Conservation (phyloP, 345 rosid species). For the Hirschfeldia incana region DNA sequence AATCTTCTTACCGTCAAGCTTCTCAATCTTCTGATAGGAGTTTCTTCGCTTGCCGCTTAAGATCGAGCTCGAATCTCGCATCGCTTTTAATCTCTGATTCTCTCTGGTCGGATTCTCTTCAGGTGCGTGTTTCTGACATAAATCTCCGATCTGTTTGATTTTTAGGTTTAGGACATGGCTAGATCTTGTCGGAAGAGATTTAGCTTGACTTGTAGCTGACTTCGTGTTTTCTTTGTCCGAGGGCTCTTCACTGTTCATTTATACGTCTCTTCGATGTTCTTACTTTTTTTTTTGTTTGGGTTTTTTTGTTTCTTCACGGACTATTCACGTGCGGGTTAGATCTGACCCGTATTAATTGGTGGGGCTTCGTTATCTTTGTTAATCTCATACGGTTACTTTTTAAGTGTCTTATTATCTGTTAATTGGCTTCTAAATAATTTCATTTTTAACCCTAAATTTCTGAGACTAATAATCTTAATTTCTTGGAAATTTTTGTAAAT, state of each 20-base stretch:
- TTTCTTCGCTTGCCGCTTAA: conserved; percentile 50
- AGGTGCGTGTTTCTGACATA: conserved; percentile 33
- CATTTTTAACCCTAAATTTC: conserved; percentile 50
- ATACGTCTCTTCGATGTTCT: conserved; percentile 47
- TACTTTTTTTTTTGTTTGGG: neutral
- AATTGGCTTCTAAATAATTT: conserved; percentile 41
- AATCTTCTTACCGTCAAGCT: conserved; percentile 31
- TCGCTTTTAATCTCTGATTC: neutral
- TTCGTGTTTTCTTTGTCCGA: conserved; percentile 32
- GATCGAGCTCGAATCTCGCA: conserved; percentile 39
- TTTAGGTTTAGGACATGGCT: conserved; percentile 24
- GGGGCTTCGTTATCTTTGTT: conserved; percentile 37
- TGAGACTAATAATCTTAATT: conserved; percentile 12
- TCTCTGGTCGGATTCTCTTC: conserved; percentile 25
- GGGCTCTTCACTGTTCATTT: conserved; percentile 49
- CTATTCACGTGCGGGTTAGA: conserved; percentile 40
- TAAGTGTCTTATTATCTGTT: conserved; percentile 41
- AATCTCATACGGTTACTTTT: conserved; percentile 27
- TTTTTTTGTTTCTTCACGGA: conserved; percentile 34
- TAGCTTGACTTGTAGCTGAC: conserved; percentile 31
- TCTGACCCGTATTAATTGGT: conserved; percentile 40
- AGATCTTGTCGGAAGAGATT: conserved; percentile 19
- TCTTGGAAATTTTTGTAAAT: conserved; percentile 11
- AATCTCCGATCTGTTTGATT: conserved; percentile 29
- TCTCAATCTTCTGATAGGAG: conserved; percentile 40